Evolutionary conservation across 164 flowering plant genomes (phyloP).

Genomic region (Aristolochia californica): DNA sequence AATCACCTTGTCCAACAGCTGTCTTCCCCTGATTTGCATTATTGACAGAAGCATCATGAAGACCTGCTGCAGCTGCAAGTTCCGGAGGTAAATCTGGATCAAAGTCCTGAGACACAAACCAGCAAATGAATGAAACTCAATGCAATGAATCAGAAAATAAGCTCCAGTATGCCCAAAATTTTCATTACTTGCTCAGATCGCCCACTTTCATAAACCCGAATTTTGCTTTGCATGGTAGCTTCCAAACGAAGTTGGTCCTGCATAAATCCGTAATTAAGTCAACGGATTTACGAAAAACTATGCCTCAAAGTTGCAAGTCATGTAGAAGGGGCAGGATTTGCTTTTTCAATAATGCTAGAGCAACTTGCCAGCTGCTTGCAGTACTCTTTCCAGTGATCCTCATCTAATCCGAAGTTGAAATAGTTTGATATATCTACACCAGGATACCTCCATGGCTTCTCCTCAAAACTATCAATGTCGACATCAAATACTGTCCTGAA

Average conservation of each 20-base stretch:
- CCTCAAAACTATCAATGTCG: conserved; percentile 81
- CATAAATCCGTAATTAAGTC: conserved; percentile 11
- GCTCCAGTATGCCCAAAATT: neutral
- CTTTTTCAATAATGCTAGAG: neutral
- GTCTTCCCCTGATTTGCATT: conserved; percentile 36
- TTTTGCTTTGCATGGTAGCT: conserved; percentile 98
- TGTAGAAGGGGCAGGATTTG: neutral
- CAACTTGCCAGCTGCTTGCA: conserved; percentile 76
- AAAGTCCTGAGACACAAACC: conserved; percentile 51
- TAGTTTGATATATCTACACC: conserved; percentile 69
- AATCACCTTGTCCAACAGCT: conserved; percentile 45
- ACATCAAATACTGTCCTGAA: conserved; percentile 90
- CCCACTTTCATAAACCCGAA: conserved; percentile 94
- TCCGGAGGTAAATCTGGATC: conserved; percentile 99
- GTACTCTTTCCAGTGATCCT: conserved; percentile 83
- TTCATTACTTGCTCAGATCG: conserved; percentile 77
- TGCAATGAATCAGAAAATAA: neutral
- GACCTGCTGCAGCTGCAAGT: conserved; percentile 85
- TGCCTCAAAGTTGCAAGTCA: neutral
- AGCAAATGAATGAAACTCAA: neutral
- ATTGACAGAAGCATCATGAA: conserved; percentile 51
- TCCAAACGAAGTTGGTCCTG: conserved; percentile 90
- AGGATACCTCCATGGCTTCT: conserved; percentile 81
- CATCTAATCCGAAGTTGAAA: conserved; percentile 86
- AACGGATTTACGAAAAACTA: neutral